These are phyloP conservation scores for Aspergillus bridgeri DNA, from an alignment of 495 filamentous ascomycete species.

Conservation along the genomic window DNA sequence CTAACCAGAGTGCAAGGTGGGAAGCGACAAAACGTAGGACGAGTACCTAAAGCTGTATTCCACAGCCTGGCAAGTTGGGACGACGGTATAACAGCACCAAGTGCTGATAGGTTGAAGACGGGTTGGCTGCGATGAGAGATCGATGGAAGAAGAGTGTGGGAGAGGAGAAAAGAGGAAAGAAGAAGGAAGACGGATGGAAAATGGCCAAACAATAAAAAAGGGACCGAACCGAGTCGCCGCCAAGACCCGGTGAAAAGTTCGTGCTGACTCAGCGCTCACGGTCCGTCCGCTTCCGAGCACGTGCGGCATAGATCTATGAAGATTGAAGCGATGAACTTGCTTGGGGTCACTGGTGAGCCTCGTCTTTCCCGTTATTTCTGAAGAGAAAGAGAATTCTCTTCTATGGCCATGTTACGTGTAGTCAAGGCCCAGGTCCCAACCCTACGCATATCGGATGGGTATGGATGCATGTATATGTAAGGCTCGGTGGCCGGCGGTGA, in stretches of 20 bases:
- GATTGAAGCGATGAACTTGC: too few species aligned
- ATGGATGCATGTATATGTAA: too few species aligned
- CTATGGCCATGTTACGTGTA: too few species aligned
- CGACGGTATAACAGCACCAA: constrained; percentile 12
- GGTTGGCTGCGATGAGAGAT: not conserved
- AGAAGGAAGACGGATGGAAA: constrained; percentile 13
- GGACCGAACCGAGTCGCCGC: not conserved
- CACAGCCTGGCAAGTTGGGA: constrained; percentile 13
- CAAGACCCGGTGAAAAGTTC: constrained; percentile 1
- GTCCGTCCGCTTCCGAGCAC: not conserved
- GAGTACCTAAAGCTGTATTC: constrained; percentile 11
- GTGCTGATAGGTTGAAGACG: constrained; percentile 12
- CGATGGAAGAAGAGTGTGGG: not conserved
- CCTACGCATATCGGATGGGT: too few species aligned
- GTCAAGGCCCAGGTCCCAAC: too few species aligned
- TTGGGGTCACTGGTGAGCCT: too few species aligned
- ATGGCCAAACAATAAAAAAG: constrained; percentile 14
- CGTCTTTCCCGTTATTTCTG: too few species aligned
- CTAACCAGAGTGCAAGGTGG: constrained; percentile 20
- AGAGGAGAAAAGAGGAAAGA: constrained; percentile 14
- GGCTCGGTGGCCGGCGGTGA: too few species aligned
- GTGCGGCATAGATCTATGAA: not conserved
- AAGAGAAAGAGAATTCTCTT: too few species aligned
- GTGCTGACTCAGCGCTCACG: not conserved
- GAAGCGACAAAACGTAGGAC: constrained; percentile 8